phyloP scores from a whole-genome alignment of 1,284 basidiomycete species.

The Ustilago xerochloae region DNA sequence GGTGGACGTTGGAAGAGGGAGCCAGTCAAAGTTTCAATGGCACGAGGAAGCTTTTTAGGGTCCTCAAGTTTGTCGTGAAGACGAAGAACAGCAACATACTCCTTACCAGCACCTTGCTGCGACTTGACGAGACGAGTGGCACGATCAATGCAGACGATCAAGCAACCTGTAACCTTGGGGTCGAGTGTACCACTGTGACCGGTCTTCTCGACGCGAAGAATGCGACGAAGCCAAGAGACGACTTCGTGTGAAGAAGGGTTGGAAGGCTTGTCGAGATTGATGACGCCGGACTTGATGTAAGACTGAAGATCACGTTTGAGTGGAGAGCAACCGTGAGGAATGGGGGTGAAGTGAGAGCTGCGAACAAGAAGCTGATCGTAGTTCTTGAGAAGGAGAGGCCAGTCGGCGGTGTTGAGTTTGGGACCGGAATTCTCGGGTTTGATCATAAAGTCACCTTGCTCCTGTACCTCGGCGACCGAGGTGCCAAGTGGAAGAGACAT shows the following conservation, averaged over 20 bases:
- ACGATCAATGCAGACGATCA: conserved; percentile 99
- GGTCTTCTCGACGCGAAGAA: conserved; percentile 95
- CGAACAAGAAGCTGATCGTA: conserved; percentile 83
- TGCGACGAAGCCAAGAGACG: conserved; percentile 96
- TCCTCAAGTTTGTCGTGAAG: conserved; percentile 85
- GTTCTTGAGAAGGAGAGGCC: conserved; percentile 98
- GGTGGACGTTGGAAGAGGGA: conserved; percentile 99
- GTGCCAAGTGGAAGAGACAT: conserved; percentile 51
- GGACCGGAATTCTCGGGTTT: conserved; percentile 69
- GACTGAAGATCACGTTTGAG: conserved; percentile 89
- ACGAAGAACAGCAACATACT: conserved; percentile 96
- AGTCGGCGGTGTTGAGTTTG: conserved; percentile 85
- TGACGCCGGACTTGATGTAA: conserved; percentile 97
- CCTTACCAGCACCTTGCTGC: conserved; percentile 97
- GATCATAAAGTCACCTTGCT: conserved; percentile 68
- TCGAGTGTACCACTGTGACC: conserved; percentile 98
- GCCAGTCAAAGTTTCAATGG: conserved; percentile 95
- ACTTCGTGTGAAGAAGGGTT: conserved; percentile 99
- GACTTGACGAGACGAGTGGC: conserved; percentile 99
- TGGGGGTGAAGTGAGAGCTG: conserved; percentile 97
- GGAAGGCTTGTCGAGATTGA: conserved; percentile 99
- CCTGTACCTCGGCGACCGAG: conserved; percentile 55
- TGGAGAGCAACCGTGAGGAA: conserved; percentile 88
- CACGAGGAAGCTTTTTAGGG: conserved; percentile 87
- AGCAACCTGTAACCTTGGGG: conserved; percentile 97